Base-by-base conservation (phyloP, 805 yeast genomes). In the Ogataea parapolymorpha region DNA sequence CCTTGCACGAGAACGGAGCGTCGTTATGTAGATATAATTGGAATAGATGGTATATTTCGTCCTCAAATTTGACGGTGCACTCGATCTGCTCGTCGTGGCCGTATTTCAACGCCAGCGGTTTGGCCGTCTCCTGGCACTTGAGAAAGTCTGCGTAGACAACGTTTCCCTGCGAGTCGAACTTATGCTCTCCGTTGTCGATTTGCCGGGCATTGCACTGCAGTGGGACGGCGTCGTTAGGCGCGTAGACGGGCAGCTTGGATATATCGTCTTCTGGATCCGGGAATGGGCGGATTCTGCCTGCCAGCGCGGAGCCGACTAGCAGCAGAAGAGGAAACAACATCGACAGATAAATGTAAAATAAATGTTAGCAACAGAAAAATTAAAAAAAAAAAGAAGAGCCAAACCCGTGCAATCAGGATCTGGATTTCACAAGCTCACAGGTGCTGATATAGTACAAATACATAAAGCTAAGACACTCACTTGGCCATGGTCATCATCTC, bases 11-110 rank as follows among this genome's bases (percentile, higher is more conserved):
- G 55, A 80, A 77, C 22, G 93, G 93, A 7, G 75, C 79, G 57
- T 85, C 93, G 56, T 84, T 83, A 59, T 85, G 93, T 31, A 85
- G 66, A 56, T 84, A 84, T 34, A 84, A 66, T 63, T 85, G 91
- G 59, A 85, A 81, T 44, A 84, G 58, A 55, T 85, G 93, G 56
- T 74, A 85, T 29, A 78, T 53, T 49, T 80, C 82, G 58, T 85
- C 91, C 11, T 74, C 68, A 35, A 85, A 70, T 5, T 63, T 62
- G 18, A 85, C 64, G 2, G 90, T 77, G 56, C 93, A 85, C 49
- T 73, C 72, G 38, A 74, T 41, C 41, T 74, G 74, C 47, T 72
- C 77, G 45, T 70, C 72, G 6, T 61, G 59, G 2, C 78, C 79
- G 55, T 75, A 85, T 14, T 62, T 59, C 48, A 85, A 67, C n/a